These are phyloP conservation scores for Dothistroma pini DNA, from an alignment of 2,329 filamentous ascomycete species.

Conservation along the genomic window DNA sequence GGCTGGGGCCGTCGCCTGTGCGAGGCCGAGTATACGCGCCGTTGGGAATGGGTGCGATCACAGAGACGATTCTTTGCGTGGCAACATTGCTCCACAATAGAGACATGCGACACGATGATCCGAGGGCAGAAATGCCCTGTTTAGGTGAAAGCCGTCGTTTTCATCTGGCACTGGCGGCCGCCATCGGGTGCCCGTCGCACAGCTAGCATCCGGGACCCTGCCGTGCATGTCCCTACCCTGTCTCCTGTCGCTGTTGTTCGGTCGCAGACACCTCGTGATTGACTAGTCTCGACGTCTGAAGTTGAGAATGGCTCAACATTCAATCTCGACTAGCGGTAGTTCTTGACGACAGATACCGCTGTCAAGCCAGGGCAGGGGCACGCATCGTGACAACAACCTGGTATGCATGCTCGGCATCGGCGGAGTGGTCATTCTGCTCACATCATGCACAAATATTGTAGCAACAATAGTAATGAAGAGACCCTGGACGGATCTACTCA, in stretches of 20 bases:
- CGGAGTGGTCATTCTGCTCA: too few relatives aligned
- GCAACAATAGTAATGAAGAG: too few relatives aligned
- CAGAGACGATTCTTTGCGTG: not conserved
- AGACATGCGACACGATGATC: not conserved
- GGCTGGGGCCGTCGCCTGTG: not conserved
- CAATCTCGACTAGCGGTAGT: not conserved
- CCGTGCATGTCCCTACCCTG: too few relatives aligned
- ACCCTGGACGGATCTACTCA: too few relatives aligned
- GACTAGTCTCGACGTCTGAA: not conserved
- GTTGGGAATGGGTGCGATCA: not conserved
- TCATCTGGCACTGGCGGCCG: not conserved
- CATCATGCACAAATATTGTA: too few relatives aligned
- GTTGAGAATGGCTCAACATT: not conserved
- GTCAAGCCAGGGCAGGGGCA: conserved; percentile 4
- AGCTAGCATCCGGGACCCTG: too few relatives aligned
- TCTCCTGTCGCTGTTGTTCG: too few relatives aligned
- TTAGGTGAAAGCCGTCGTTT: not conserved
- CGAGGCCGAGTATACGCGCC: not conserved
- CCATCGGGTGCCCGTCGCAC: too few relatives aligned
- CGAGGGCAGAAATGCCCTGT: not conserved
- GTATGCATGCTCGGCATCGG: not conserved
- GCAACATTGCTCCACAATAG: not conserved
- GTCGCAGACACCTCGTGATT: not conserved
- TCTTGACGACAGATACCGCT: conserved; percentile 7
- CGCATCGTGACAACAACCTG: not conserved